A percentile compares a stretch with the other conserved stretches of the same genome.
Conservation (phyloP, 2,329 filamentous ascomycete genomes). For the Fusarium chaquense region DNA sequence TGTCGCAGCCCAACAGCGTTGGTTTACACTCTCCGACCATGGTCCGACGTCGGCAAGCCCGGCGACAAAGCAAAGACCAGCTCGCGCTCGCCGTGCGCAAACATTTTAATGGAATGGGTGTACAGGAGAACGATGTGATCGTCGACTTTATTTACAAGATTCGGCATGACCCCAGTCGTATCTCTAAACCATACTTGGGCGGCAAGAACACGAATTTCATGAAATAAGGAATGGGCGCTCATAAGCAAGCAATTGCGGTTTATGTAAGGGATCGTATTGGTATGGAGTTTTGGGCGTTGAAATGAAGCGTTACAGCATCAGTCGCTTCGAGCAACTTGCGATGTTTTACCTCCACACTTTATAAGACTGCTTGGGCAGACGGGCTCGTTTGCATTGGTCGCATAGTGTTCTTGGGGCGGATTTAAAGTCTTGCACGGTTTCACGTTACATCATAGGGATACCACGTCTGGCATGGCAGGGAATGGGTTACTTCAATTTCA, state of each 20-base stretch:
- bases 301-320: conserved; percentile 19
- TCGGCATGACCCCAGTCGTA: conserved; percentile 50
- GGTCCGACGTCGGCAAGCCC: conserved; percentile 72
- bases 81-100: conserved; percentile 79
- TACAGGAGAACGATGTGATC: conserved; percentile 85
- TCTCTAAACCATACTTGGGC: conserved; percentile 42
- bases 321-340: conserved; percentile 22
- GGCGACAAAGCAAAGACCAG: conserved; percentile 77
- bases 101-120: conserved; percentile 83
- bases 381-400: conserved; percentile 33
- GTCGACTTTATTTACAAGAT: conserved; percentile 83
- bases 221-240: conserved; percentile 26
- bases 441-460: conserved; percentile 42
- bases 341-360: conserved; percentile 11
- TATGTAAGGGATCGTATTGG: conserved; percentile 28
- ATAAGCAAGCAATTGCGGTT: conserved; percentile 12
- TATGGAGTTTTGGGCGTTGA: conserved; percentile 40
- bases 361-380: conserved; percentile 28
- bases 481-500: conserved; percentile 9
- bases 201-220: conserved; percentile 13
- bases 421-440: conserved; percentile 31
- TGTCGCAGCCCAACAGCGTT: conserved; percentile 72
- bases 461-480: conserved; percentile 35
- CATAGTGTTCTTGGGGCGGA: conserved; percentile 26
- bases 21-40: conserved; percentile 82